These are phyloP conservation scores for Boletus rubescentipes DNA, from an alignment of 768 basidiomycete genomes.

Conservation along the genomic window DNA sequence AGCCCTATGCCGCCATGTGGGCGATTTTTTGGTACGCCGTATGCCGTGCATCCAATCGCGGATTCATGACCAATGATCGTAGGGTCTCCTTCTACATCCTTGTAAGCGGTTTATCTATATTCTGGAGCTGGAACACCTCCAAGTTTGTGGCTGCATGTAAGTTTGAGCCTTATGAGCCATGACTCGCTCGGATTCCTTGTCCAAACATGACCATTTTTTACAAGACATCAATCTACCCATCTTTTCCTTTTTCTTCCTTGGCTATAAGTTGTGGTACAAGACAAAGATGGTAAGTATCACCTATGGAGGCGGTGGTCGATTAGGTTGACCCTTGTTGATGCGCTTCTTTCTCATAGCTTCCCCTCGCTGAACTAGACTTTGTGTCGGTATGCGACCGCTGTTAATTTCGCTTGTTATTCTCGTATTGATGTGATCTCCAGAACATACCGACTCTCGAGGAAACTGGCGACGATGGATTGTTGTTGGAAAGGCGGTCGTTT, in stretches of 20 bases:
- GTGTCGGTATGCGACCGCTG: slow-evolving; percentile 47
- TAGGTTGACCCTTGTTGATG: not conserved
- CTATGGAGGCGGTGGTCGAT: not conserved
- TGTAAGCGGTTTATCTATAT: slow-evolving; percentile 56
- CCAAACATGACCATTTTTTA: not conserved
- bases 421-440: slow-evolving; percentile 29
- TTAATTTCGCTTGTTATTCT: not conserved
- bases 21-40: slow-evolving; percentile 63
- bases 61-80: not conserved
- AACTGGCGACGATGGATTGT: slow-evolving; percentile 45
- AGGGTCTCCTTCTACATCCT: slow-evolving; percentile 51
- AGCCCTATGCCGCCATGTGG: slow-evolving; percentile 71
- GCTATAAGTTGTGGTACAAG: slow-evolving; percentile 39
- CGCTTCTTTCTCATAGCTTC: not conserved
- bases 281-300: slow-evolving; percentile 20
- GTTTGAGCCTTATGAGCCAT: not conserved
- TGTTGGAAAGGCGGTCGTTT: slow-evolving; percentile 9
- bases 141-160: slow-evolving; percentile 48
- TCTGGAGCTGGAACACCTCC: slow-evolving; percentile 59
- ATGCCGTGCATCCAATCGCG: slow-evolving; percentile 11
- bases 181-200: not conserved
- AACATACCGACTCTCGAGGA: slow-evolving; percentile 70
- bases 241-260: slow-evolving; percentile 45
- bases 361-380: slow-evolving; percentile 61
- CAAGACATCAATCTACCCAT: slow-evolving; percentile 41